These are phyloP conservation scores for Mycena polygramma DNA, from an alignment of 768 basidiomycete species.

Conservation along the genomic window DNA sequence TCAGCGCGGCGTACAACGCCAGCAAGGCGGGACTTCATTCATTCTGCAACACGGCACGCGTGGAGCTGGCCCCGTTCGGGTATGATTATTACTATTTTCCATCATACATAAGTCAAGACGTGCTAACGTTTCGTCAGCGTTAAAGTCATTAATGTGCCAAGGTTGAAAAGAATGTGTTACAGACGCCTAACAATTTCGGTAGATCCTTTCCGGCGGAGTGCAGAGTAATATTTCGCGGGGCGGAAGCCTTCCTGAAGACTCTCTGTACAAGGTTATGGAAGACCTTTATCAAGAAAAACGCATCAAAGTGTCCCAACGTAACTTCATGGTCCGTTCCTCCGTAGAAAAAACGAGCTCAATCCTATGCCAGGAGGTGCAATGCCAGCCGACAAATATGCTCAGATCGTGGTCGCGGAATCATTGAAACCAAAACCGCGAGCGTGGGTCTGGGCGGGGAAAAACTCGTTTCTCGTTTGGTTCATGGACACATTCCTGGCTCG, in stretches of 20 bases:
- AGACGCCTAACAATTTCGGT: no score
- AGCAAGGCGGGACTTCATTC: conserved; percentile 44
- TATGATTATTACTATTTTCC: no score
- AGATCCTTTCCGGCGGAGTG: no score
- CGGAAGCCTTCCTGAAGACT: no score
- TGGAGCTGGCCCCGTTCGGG: no score
- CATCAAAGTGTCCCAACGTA: conserved; percentile 22
- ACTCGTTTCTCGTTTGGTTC: conserved; percentile 31
- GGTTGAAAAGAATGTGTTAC: no score
- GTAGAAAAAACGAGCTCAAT: no score
- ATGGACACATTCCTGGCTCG: conserved; percentile 37
- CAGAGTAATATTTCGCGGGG: no score
- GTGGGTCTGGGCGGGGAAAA: conserved; percentile 37
- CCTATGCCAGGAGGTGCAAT: conserved; percentile 6
- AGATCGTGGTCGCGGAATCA: conserved; percentile 31
- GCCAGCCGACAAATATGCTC: conserved; percentile 20
- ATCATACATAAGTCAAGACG: no score
- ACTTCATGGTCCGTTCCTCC: background rate
- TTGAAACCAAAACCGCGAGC: conserved; percentile 29
- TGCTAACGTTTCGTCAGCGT: no score
- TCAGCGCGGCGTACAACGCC: conserved; percentile 41
- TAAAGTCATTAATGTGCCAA: no score
- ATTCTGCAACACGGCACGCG: conserved; percentile 12
- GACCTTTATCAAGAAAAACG: conserved; percentile 32
- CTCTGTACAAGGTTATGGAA: conserved; percentile 26